phyloP scores from a whole-genome alignment of 179 eudicot genomes.

The Gypsophila paniculata region DNA sequence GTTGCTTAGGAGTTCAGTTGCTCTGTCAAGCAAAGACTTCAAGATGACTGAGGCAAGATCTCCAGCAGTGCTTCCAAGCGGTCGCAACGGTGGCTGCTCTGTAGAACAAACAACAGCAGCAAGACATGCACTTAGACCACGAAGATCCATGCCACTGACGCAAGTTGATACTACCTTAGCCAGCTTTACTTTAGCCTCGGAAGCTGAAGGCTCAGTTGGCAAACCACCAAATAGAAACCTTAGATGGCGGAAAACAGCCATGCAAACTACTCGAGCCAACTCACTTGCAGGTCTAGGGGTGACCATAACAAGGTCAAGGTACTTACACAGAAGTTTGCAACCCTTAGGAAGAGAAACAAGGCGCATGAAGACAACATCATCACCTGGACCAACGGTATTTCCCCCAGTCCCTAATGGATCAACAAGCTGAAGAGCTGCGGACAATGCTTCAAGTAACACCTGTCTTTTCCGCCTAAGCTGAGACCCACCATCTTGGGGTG shows the following conservation, averaged over 20 bases:
- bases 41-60: constrained; percentile 61
- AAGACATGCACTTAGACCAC: constrained; percentile 68
- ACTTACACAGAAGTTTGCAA: constrained; percentile 50
- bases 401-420: constrained; percentile 66
- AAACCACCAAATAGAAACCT: constrained; percentile 62
- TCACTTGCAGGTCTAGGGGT: constrained; percentile 54
- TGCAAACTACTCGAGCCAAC: constrained; percentile 63
- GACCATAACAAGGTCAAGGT: constrained; percentile 40
- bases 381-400: constrained; percentile 47
- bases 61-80: constrained; percentile 64
- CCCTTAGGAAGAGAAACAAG: constrained; percentile 63
- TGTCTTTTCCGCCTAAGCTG: constrained; percentile 54
- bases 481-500: constrained; percentile 62
- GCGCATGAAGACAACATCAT: constrained; percentile 59
- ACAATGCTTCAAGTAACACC: constrained; percentile 56
- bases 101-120: constrained; percentile 83
- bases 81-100: constrained; percentile 80
- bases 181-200: constrained; percentile 35
- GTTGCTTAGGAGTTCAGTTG: constrained; percentile 39
- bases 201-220: constrained; percentile 45
- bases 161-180: constrained; percentile 45
- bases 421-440: constrained; percentile 68
- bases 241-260: constrained; percentile 72
- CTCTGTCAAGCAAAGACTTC: constrained; percentile 59
- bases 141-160: constrained; percentile 65